Evolutionary conservation across 495 filamentous ascomycete species (phyloP), one percentile per base, ranked within the genome.

Genomic region (Entonaema liquescens): DNA sequence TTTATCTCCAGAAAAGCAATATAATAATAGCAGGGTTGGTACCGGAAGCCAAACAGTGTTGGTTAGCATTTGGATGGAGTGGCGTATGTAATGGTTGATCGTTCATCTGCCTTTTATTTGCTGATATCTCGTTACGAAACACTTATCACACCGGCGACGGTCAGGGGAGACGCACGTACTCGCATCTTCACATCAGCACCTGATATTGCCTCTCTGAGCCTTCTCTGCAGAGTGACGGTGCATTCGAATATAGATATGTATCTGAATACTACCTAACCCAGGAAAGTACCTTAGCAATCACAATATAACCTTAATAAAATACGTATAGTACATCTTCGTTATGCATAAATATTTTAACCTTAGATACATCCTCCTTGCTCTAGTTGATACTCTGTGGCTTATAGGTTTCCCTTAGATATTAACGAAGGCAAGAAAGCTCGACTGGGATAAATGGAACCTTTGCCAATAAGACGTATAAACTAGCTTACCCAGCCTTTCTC

Each of bases 161-260:
- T 61, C 61, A 57, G 65, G 50, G 60, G 65, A 65, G 65, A 68
- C 61, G 70, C 70, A 72, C 56, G 70, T 68, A 72, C 70, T 72
- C 70, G 70, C 70, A 72, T 68, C 65, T 53, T 56, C 56, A 53
- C 49, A 31, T 31, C 26, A 29, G 70, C 70, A 72, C 70, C 70
- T 72, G 70, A 72, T 72, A 65, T 72, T 52, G 31, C 60, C 56
- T 49, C 59, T 47, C 42, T 5, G 12, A 44, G 9, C 49, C 52
- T 31, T 42, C 63, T 38, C 40, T 60, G 56, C 59, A 35, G 38
- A 55, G 31, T 59, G 31, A 36, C 33, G 23, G 56, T 40, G 53
- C 62, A 57, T 66, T 52, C 33, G 35, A 21, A 35, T 59, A 19
- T 47, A 23, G 42, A 11, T 11, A 47, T 47, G 35, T 64, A 55